Conservation (phyloP, 129 eudicot genomes). For the Apium graveolens region DNA sequence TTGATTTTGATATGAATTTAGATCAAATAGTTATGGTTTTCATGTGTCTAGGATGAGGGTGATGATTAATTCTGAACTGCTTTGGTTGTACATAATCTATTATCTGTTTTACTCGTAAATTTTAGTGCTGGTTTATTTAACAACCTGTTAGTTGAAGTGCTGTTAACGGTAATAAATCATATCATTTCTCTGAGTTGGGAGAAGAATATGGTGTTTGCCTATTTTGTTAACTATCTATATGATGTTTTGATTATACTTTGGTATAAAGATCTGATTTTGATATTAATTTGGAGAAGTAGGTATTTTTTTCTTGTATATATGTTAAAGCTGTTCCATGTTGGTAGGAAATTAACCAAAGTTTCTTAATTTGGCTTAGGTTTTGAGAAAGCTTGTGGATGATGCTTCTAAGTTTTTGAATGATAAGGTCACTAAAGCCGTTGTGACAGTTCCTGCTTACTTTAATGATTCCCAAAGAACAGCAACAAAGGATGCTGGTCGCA, state of each 20-base stretch:
- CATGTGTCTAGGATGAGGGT: neutral
- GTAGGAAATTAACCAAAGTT: neutral
- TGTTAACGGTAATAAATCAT: too few relatives aligned
- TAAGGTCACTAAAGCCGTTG: constrained; percentile 91
- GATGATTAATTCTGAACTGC: neutral
- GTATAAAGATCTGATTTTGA: too few relatives aligned
- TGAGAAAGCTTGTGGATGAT: constrained; percentile 98
- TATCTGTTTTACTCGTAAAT: too few relatives aligned
- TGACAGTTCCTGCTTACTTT: constrained; percentile 96
- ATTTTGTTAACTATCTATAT: too few relatives aligned
- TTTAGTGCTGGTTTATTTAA: too few relatives aligned
- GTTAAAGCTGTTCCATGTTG: neutral
- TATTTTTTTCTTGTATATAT: too few relatives aligned
- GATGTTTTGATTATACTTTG: too few relatives aligned
- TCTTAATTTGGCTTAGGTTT: constrained; percentile 36
- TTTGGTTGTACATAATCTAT: neutral
- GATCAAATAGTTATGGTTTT: neutral
- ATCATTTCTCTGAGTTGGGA: too few relatives aligned
- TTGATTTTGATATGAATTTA: neutral
- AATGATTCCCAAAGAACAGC: constrained; percentile 98
- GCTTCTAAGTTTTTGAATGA: constrained; percentile 85
- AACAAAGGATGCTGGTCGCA: constrained; percentile 93
- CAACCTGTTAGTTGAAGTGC: too few relatives aligned
- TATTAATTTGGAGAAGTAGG: too few relatives aligned
- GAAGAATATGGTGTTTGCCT: too few relatives aligned